phyloP scores from a whole-genome alignment of 306 rosid genomes.

The Urtica urens region DNA sequence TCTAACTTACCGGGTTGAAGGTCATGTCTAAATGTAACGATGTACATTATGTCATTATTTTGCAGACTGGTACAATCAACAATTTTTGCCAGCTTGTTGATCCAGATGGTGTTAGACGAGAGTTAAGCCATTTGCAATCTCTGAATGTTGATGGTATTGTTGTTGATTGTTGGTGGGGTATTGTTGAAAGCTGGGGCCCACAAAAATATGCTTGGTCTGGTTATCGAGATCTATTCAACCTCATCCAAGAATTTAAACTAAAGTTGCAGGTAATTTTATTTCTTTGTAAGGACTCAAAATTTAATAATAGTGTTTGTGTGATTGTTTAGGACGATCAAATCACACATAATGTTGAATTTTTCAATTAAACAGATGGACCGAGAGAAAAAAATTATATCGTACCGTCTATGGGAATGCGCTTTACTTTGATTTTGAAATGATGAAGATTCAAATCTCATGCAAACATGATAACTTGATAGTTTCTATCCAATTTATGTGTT shows the following conservation, averaged over 20 bases:
- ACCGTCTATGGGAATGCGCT: too few relatives aligned
- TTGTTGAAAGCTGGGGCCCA: slow-evolving; percentile 80
- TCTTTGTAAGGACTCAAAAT: background rate
- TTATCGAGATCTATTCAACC: slow-evolving; percentile 72
- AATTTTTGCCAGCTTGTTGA: slow-evolving; percentile 83
- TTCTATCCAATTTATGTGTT: background rate
- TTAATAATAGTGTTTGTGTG: background rate
- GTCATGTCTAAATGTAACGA: too few relatives aligned
- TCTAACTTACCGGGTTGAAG: background rate
- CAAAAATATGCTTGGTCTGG: slow-evolving; percentile 94
- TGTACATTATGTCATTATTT: slow-evolving; percentile 2
- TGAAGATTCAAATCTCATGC: background rate
- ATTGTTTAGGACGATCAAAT: too few relatives aligned
- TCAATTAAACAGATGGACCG: too few relatives aligned
- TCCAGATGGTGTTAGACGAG: slow-evolving; percentile 69
- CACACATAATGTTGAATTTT: too few relatives aligned
- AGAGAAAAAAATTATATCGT: too few relatives aligned
- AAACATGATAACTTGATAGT: background rate
- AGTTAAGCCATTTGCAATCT: slow-evolving; percentile 64
- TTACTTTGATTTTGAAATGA: too few relatives aligned
- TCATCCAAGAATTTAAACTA: slow-evolving; percentile 63
- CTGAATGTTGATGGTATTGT: slow-evolving; percentile 68
- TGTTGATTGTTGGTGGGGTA: slow-evolving; percentile 99
- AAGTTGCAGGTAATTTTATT: slow-evolving; percentile 60
- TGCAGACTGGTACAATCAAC: slow-evolving; percentile 66